These are phyloP conservation scores for Elaeis guineensis DNA, from an alignment of 176 grass and related monocot genomes.

Conservation along the genomic window DNA sequence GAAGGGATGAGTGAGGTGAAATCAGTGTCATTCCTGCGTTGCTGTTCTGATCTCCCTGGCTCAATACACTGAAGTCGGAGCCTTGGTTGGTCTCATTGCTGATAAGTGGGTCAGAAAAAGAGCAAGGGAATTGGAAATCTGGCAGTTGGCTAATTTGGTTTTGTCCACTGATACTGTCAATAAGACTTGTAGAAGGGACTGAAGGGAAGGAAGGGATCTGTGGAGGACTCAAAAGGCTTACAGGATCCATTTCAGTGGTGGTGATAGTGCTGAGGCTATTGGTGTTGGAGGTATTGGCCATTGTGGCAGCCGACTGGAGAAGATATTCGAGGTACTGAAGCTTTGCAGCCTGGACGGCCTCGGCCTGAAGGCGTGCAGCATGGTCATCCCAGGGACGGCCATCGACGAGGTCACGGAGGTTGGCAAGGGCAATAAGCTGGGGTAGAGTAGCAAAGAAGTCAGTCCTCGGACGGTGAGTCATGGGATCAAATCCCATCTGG, in stretches of 20 bases:
- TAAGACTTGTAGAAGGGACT: conserved; percentile 33
- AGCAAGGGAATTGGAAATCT: conserved; percentile 49
- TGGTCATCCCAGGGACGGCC: conserved; percentile 63
- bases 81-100: conserved; percentile 28
- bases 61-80: conserved; percentile 18
- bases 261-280: conserved; percentile 10
- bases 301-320: conserved; percentile 32
- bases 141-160: conserved; percentile 32
- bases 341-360: conserved; percentile 51
- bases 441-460: conserved; percentile 83
- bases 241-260: conserved; percentile 49
- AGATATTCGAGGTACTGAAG: conserved; percentile 56
- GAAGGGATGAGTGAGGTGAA: conserved; percentile 45
- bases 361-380: conserved; percentile 33
- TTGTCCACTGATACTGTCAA: conserved; percentile 10
- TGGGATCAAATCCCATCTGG: conserved; percentile 96
- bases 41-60: conserved; percentile 24
- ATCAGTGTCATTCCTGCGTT: conserved; percentile 32
- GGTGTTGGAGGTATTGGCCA: not conserved
- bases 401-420: conserved; percentile 70
- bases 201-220: conserved; percentile 54
- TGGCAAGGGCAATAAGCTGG: conserved; percentile 65
- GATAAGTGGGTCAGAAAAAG: conserved; percentile 39
- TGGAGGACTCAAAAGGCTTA: conserved; percentile 43
- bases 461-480: conserved; percentile 82